These are phyloP conservation scores for Yamadazyma kitorensis DNA, from an alignment of 805 yeast genomes.

Conservation along the genomic window DNA sequence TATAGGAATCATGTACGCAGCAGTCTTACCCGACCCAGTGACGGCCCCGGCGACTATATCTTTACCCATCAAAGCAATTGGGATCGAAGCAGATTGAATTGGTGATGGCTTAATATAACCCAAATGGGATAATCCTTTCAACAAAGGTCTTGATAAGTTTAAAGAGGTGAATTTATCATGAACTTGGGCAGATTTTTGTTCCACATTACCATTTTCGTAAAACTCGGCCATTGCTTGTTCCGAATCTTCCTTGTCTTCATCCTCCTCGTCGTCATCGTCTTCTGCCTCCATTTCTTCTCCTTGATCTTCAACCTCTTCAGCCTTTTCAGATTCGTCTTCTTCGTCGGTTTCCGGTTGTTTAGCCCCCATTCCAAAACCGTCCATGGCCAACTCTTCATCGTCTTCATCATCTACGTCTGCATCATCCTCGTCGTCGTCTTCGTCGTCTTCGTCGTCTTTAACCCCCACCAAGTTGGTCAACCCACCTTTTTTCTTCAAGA, in stretches of 20 bases:
- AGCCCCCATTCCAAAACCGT: conserved; percentile 48
- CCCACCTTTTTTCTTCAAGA: conserved; percentile 83
- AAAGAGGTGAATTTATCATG: conserved; percentile 73
- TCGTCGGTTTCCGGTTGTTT: conserved; percentile 25
- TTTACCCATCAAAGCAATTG: conserved; percentile 88
- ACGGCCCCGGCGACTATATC: conserved; percentile 99
- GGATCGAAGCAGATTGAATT: conserved; percentile 90
- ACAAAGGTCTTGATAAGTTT: conserved; percentile 83
- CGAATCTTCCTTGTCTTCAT: conserved; percentile 54
- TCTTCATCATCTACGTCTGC: conserved; percentile 34
- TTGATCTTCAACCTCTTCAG: conserved; percentile 25
- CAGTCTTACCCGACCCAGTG: conserved; percentile 99
- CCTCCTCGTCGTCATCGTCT: conserved; percentile 18
- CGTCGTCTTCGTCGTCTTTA: conserved; percentile 22
- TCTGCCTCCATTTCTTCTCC: conserved; percentile 22
- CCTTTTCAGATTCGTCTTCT: conserved; percentile 23
- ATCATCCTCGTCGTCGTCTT: conserved; percentile 24
- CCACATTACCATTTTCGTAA: conserved; percentile 48
- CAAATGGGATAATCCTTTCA: conserved; percentile 75
- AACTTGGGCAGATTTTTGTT: conserved; percentile 45
- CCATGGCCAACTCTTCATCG: conserved; percentile 42
- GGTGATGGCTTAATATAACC: conserved; percentile 92
- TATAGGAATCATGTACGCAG: conserved; percentile 95
- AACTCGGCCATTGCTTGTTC: conserved; percentile 82
- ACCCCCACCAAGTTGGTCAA: conserved; percentile 52